Conservation (phyloP, 768 basidiomycete genomes). For the Phaeotremella fagi region DNA sequence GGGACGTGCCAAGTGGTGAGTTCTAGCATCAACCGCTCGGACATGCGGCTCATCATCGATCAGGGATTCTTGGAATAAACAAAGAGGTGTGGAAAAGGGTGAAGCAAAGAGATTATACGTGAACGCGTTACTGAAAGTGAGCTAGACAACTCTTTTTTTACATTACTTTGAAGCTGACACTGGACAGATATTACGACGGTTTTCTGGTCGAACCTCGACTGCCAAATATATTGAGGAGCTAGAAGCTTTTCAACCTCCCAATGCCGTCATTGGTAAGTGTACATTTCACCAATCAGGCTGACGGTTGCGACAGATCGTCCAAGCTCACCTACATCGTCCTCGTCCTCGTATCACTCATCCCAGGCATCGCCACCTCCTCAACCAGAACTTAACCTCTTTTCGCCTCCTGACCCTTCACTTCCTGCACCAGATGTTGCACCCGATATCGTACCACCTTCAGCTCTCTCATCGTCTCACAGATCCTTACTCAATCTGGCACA, state of each 20-base stretch:
- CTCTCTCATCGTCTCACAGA: slow-evolving; percentile 28
- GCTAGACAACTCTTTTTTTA: slow-evolving; percentile 8
- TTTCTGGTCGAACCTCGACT: slow-evolving; percentile 9
- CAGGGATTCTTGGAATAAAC: slow-evolving; percentile 69
- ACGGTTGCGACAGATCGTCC: slow-evolving; percentile 9
- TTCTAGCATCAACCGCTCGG: slow-evolving; percentile 4
- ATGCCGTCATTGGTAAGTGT: background rate
- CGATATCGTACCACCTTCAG: slow-evolving; percentile 32
- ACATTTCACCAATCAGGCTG: background rate
- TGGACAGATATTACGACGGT: slow-evolving; percentile 29
- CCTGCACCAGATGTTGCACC: slow-evolving; percentile 25
- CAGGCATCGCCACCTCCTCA: slow-evolving; percentile 35
- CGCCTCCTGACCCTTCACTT: slow-evolving; percentile 11
- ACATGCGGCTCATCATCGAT: slow-evolving; percentile 55
- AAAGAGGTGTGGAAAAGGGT: slow-evolving; percentile 68
- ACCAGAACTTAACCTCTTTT: slow-evolving; percentile 26
- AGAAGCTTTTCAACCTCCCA: slow-evolving; percentile 14
- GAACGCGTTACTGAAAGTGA: slow-evolving; percentile 74
- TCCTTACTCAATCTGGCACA: slow-evolving; percentile 31
- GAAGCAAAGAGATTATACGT: slow-evolving; percentile 90
- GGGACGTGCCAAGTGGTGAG: slow-evolving; percentile 86
- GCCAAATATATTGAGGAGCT: slow-evolving; percentile 19
- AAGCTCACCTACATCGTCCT: slow-evolving; percentile 30
- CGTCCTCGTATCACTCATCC: slow-evolving; percentile 39
- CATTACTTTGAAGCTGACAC: background rate